Evolutionary conservation across 192 early-diverging fungal genomes (phyloP).

Genomic region (Cladochytrium replicatum): DNA sequence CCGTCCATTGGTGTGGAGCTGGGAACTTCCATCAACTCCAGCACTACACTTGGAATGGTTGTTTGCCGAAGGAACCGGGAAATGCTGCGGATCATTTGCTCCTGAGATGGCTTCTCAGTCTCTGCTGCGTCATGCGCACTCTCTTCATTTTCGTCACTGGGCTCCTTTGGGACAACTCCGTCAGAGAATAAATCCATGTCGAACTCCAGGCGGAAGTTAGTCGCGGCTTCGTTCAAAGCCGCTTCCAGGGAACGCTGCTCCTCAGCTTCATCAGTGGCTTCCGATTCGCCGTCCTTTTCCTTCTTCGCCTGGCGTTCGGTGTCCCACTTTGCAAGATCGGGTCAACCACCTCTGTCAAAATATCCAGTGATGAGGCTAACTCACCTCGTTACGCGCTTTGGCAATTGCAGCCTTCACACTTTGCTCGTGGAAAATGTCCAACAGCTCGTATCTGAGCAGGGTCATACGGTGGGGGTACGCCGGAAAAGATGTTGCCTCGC

Average conservation of each 20-base stretch:
- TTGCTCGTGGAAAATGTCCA: conserved; percentile 76
- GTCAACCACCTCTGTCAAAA: too few species aligned
- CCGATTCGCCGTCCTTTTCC: conserved; percentile 6
- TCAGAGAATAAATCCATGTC: conserved; percentile 51
- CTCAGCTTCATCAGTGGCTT: neutral
- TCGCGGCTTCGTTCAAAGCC: conserved; percentile 10
- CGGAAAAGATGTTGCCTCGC: conserved; percentile 34
- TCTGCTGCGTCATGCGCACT: conserved; percentile 12
- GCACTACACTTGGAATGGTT: conserved; percentile 23
- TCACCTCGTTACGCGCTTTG: conserved; percentile 17
- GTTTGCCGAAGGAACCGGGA: conserved; percentile 67
- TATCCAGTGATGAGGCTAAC: too few species aligned
- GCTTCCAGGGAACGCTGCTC: conserved; percentile 1
- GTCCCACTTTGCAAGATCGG: neutral
- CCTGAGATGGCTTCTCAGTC: conserved; percentile 38
- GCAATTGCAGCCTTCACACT: conserved; percentile 44
- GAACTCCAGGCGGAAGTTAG: conserved; percentile 43
- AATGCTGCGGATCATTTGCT: conserved; percentile 58
- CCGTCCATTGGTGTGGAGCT: conserved; percentile 61
- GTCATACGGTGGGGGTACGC: conserved; percentile 80
- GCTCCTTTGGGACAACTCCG: too few species aligned
- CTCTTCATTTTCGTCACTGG: conserved; percentile 18
- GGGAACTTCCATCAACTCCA: conserved; percentile 23
- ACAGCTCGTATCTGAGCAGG: conserved; percentile 77
- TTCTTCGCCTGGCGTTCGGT: conserved; percentile 2